Percentiles rank a stretch among this genome's conserved stretches.
These are phyloP conservation scores for Candida krabiensis DNA, from an alignment of 805 yeast species.

Conservation along the genomic window DNA sequence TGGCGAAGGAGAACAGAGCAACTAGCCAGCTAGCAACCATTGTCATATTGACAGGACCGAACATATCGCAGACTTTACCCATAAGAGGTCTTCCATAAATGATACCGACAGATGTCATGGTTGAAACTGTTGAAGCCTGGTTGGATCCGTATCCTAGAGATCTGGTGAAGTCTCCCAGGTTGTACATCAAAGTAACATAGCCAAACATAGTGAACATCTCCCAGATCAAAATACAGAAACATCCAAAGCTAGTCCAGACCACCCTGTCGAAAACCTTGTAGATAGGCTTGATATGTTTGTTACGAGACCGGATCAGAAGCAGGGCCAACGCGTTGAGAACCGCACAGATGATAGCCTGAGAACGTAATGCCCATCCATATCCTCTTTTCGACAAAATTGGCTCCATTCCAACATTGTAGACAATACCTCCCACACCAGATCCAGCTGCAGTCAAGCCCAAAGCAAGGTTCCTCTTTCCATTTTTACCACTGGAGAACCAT, in stretches of 20 bases:
- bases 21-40: slow-evolving; percentile 39
- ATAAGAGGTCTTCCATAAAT: slow-evolving; percentile 54
- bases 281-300: slow-evolving; percentile 34
- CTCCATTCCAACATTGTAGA: slow-evolving; percentile 50
- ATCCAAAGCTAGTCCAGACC: slow-evolving; percentile 40
- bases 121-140: slow-evolving; percentile 58
- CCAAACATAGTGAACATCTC: slow-evolving; percentile 55
- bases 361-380: slow-evolving; percentile 51
- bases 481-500: slow-evolving; percentile 49
- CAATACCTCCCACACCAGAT: slow-evolving; percentile 53
- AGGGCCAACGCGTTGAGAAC: slow-evolving; percentile 36
- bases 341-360: slow-evolving; percentile 43
- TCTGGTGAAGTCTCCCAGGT: slow-evolving; percentile 58
- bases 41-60: slow-evolving; percentile 52
- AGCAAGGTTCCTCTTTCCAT: slow-evolving; percentile 58
- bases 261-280: slow-evolving; percentile 41
- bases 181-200: slow-evolving; percentile 58
- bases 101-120: slow-evolving; percentile 61
- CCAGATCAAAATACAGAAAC: slow-evolving; percentile 34
- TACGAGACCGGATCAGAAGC: slow-evolving; percentile 38
- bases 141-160: slow-evolving; percentile 55
- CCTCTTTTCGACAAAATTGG: slow-evolving; percentile 36
- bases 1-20: slow-evolving; percentile 42
- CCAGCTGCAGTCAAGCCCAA: slow-evolving; percentile 49
- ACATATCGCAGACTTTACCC: slow-evolving; percentile 50